phyloP scores from a whole-genome alignment of 179 eudicot species.

The Beta corolliflora region DNA sequence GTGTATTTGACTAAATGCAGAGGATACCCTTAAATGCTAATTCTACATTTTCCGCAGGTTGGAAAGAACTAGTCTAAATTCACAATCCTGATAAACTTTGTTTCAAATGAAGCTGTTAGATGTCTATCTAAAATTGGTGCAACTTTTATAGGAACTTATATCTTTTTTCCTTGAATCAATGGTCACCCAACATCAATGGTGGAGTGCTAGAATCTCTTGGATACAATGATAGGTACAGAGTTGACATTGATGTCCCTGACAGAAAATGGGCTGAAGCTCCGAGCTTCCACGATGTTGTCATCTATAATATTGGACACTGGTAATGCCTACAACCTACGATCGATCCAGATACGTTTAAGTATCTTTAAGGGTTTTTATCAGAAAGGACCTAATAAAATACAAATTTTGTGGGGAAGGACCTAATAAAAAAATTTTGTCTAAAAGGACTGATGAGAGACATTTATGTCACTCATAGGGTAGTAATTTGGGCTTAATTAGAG shows the following conservation, averaged over 20 bases:
- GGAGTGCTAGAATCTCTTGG: constrained; percentile 81
- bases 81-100: neutral
- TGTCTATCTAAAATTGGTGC: neutral
- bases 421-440: too few species aligned
- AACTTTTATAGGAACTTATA: neutral
- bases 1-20: neutral
- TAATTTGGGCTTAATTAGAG: too few species aligned
- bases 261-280: constrained; percentile 85
- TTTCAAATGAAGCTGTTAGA: neutral
- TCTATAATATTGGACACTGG: constrained; percentile 95
- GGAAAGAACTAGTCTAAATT: neutral
- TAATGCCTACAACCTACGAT: constrained; percentile 30
- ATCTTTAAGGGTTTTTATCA: too few species aligned
- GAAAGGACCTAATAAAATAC: too few species aligned
- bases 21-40: neutral
- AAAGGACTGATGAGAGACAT: too few species aligned
- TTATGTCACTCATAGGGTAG: too few species aligned
- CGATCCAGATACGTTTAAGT: neutral
- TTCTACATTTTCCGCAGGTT: neutral
- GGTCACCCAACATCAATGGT: constrained; percentile 63
- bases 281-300: constrained; percentile 75
- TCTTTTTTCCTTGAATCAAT: constrained; percentile 43
- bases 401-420: too few species aligned
- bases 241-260: constrained; percentile 90
- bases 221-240: constrained; percentile 84